Base-by-base conservation (phyloP, 1,284 basidiomycete genomes). In the Cryptococcus sp. region DNA sequence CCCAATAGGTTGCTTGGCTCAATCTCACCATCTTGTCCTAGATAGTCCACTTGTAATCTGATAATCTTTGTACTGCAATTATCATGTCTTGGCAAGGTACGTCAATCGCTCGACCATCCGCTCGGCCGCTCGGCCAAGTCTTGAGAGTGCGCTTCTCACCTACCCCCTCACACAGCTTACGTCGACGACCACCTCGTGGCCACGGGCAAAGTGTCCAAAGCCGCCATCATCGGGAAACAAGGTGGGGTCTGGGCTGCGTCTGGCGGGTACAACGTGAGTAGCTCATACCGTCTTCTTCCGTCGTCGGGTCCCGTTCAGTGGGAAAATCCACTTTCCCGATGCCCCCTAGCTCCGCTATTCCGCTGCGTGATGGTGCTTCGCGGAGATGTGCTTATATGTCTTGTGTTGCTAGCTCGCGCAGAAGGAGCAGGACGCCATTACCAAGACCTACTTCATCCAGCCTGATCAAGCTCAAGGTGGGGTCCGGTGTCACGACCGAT, bases 231-330 rank as follows among this genome's bases (percentile, higher is more conserved):
- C 54, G 93, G 93, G 43, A 84, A 84, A 64, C 81, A 86, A 69
- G 92, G 93, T 51, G 93, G 94, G 61, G 83, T 94, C 25, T 97
- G 94, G 94, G 93, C 92, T 20, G 70, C 83, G 6, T 86, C 86
- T 16, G 15, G 83, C 10, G 89, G 86, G n/a, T 93, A 88, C 79
- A 83, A 75, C 35, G 92, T 95, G 76, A 76, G 88, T 78, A 13
- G 30, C 13, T 13, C 13, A 10, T 35, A 35, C 10, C 30, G 13
- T 35, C 30, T 13, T 35, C 13, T 10, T 35, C 30, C 25, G 6
- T 25, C 25, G 25, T 25, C 25, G 25, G 25, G 13, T 8, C 8
- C 10, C 8, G 13, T 35, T 13, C n/a, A n/a, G n/a, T n/a, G n/a
- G n/a, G n/a, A n/a, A n/a, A n/a, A n/a, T n/a, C n/a, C n/a, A n/a